Conservation (phyloP, 2,329 filamentous ascomycete species). For the Monilinia vaccinii-corymbosi region DNA sequence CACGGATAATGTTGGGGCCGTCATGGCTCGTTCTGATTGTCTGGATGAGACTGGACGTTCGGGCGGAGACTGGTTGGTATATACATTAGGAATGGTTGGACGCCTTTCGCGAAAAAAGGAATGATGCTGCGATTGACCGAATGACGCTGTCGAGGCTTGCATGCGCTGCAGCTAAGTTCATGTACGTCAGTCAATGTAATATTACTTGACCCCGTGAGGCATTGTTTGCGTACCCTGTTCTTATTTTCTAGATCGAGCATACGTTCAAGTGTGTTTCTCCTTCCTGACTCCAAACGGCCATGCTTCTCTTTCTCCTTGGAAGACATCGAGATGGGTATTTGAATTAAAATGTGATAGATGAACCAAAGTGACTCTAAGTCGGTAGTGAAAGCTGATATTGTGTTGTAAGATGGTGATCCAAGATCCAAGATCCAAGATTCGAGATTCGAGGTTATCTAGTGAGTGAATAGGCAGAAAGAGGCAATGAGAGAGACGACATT, state of each 20-base stretch:
- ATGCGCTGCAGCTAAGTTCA: conserved; percentile 33
- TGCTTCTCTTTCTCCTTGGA: conserved; percentile 13
- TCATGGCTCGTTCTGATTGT: conserved; percentile 19
- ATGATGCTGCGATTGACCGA: not conserved
- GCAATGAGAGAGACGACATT: not conserved
- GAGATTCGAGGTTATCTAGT: not conserved
- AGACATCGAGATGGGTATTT: conserved; percentile 9
- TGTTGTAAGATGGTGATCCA: not conserved
- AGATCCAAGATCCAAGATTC: too few relatives aligned
- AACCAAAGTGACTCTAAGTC: not conserved
- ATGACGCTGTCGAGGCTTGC: conserved; percentile 20
- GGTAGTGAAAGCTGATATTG: not conserved
- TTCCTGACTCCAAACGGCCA: conserved; percentile 10
- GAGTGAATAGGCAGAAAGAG: not conserved
- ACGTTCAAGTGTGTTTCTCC: conserved; percentile 36
- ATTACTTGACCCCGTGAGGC: conserved; percentile 16
- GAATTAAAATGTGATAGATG: conserved; percentile 5
- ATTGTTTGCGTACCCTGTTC: conserved; percentile 42
- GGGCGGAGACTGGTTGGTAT: conserved; percentile 8
- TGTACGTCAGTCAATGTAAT: conserved; percentile 26
- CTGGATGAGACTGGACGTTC: conserved; percentile 6
- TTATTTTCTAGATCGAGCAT: conserved; percentile 53
- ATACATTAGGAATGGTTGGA: conserved; percentile 9
- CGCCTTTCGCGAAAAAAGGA: conserved; percentile 4
- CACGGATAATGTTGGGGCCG: conserved; percentile 17